Base-by-base conservation (phyloP, 495 filamentous ascomycete genomes). In the Barbatosphaeria neglecta region DNA sequence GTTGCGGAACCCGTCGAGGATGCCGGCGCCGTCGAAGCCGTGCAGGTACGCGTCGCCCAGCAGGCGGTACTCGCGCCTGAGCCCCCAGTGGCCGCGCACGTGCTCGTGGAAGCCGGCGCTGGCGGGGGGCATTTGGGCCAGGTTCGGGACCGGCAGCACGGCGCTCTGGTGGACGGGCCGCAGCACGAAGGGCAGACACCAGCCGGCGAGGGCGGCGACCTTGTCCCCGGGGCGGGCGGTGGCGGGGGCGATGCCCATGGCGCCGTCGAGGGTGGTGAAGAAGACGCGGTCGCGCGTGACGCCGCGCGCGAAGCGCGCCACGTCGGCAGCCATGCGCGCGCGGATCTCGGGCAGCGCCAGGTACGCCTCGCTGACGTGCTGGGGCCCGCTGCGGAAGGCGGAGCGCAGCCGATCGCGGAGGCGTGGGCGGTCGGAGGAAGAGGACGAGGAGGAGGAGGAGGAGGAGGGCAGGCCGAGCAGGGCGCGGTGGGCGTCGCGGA, bases 341-440 rank as follows among this genome's bases (percentile, higher is more conserved):
- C 39, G 39, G 15, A 41, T 23, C 20, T 41, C 39, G 39, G 19
- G 39, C 39, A 41, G 39, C 18, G 39, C 39, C 20, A 41, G 19
- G 39, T 41, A 41, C n/a, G 20, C 39, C 20, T n/a, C 39, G 22
- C 39, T 22, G 39, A 41, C 39, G 39, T 41, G 39, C n/a, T n/a
- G n/a, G n/a, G n/a, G n/a, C 7, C 20, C 20, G 39, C 39, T 22
- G 20, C 39, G 22, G 10, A 41, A n/a, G 39, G 39, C 39, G 11
- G 39, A 41, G 39, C 39, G 39, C 20, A 41, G 19, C 39, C 24
- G 23, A 22, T 22, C 22, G 20, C 22, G 20, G n/a, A 41, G 39
- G 20, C 22, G 20, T 11, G 39, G 39, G n/a, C n/a, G n/a, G n/a
- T n/a, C n/a, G n/a, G n/a, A n/a, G n/a, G n/a, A n/a, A n/a, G n/a